Evolutionary conservation across 768 basidiomycete genomes (phyloP), one percentile per base, ranked within the genome.

Genomic region (Cystobasidium onofrii): DNA sequence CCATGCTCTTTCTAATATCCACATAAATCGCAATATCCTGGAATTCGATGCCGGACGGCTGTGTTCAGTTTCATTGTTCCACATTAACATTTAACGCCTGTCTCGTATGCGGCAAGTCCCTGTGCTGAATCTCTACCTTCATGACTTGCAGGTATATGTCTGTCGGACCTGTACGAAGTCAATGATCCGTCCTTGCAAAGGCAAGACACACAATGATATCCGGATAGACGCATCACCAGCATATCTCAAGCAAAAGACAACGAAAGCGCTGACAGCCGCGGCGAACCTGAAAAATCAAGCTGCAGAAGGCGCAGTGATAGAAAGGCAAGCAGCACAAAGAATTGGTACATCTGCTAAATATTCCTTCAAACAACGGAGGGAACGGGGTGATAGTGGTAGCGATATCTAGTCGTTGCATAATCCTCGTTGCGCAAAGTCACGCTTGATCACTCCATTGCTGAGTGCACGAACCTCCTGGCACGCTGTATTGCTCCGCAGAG

Each of bases 11-110:
- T n/a, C n/a, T n/a, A n/a, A n/a, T n/a, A 50, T 23, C 23, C 69
- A 74, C 70, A 61, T 74, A 31, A 74, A 96, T 81, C 86, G 96
- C 75, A 87, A 86, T 57, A 84, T 87, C 55, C 87, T 99, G 73
- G 96, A 99, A 82, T 99, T 99, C 83, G 96, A 99, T 83, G 98
- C 98, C 78, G 96, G 98, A 83, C 93, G 95, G 84, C 87, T 98
- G 29, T 99, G 96, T 85, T 97, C 95, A 10, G 91, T 98, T 64
- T 96, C 92, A 41, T 85, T 92, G 70, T 90, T 90, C 50, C 95
- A 98, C 82, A 93, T 96, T 85, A 96, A 99, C 82, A 90, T 90
- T 76, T 99, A n/a, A 99, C 80, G 92, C 91, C 36, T 99, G 96
- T 80, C 87, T 99, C 66, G 94, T 98, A 18, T 94, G 92, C 80